Conservation (phyloP, 2,329 filamentous ascomycete genomes). For the Xylaria sp. region DNA sequence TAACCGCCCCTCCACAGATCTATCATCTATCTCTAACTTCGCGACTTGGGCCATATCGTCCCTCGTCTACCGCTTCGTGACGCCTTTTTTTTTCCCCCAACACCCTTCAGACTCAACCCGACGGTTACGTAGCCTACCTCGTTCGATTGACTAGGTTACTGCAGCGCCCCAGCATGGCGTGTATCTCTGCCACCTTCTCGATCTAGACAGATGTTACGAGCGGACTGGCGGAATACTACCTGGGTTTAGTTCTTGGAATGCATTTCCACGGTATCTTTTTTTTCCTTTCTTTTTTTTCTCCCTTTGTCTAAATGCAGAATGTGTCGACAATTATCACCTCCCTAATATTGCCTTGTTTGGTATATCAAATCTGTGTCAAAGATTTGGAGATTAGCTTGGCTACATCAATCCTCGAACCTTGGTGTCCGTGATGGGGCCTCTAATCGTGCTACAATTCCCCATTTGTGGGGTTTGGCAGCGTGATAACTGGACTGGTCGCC, state of each 20-base stretch:
- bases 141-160: slow-evolving; percentile 25
- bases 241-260: slow-evolving; percentile 31
- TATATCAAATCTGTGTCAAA: slow-evolving; percentile 4
- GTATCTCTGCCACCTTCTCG: slow-evolving; percentile 42
- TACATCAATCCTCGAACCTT: slow-evolving; percentile 12
- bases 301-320: background rate
- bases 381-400: slow-evolving; percentile 25
- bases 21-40: slow-evolving; percentile 5
- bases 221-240: slow-evolving; percentile 43
- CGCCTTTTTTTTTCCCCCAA: background rate
- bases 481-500: background rate
- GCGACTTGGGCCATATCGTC: slow-evolving; percentile 26
- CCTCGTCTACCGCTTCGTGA: background rate
- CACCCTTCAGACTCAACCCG: background rate
- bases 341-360: slow-evolving; percentile 15
- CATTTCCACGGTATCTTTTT: slow-evolving; percentile 16
- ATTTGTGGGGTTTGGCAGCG: slow-evolving; percentile 6
- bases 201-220: slow-evolving; percentile 40
- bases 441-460: slow-evolving; percentile 9
- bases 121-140: slow-evolving; percentile 9
- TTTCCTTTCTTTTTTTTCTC: background rate
- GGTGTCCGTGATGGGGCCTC: background rate
- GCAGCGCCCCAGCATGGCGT: slow-evolving; percentile 24
- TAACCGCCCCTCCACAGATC: slow-evolving; percentile 13
- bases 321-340: slow-evolving; percentile 12